phyloP scores from a whole-genome alignment of 2,329 filamentous ascomycete species.

The Aspergillus arachidicola region DNA sequence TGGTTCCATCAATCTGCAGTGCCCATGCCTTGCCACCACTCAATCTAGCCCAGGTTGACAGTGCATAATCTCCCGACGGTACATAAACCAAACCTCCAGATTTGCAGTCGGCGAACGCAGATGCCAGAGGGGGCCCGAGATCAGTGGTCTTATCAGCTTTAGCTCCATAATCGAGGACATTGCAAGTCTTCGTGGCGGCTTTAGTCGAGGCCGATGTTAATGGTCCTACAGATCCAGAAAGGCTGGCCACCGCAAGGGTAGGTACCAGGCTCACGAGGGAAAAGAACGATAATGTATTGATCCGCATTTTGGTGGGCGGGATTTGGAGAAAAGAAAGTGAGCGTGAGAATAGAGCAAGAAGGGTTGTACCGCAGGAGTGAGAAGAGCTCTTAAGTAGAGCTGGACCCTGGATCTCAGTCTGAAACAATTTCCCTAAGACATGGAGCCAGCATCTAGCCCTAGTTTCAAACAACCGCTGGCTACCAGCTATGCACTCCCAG shows the following conservation, averaged over 20 bases:
- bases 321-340: not conserved
- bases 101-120: conserved; percentile 56
- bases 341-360: not conserved
- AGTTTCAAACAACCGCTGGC: not conserved
- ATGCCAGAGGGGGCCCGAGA: conserved; percentile 51
- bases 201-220: conserved; percentile 48
- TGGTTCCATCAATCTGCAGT: conserved; percentile 56
- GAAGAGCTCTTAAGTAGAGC: conserved; percentile 2
- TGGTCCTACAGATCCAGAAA: conserved; percentile 50
- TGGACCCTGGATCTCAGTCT: not conserved
- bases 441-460: not conserved
- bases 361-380: not conserved
- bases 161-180: conserved; percentile 56
- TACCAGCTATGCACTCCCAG: not conserved
- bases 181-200: conserved; percentile 53
- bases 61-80: conserved; percentile 53
- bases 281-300: conserved; percentile 12
- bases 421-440: not conserved
- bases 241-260: conserved; percentile 37
- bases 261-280: conserved; percentile 26
- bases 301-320: conserved; percentile 10
- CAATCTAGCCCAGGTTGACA: conserved; percentile 54
- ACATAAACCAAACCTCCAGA: conserved; percentile 55
- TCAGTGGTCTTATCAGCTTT: conserved; percentile 56
- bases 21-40: conserved; percentile 52